These are phyloP conservation scores for Penicillium sp. DNA, from an alignment of 2,329 filamentous ascomycete species.

Conservation along the genomic window DNA sequence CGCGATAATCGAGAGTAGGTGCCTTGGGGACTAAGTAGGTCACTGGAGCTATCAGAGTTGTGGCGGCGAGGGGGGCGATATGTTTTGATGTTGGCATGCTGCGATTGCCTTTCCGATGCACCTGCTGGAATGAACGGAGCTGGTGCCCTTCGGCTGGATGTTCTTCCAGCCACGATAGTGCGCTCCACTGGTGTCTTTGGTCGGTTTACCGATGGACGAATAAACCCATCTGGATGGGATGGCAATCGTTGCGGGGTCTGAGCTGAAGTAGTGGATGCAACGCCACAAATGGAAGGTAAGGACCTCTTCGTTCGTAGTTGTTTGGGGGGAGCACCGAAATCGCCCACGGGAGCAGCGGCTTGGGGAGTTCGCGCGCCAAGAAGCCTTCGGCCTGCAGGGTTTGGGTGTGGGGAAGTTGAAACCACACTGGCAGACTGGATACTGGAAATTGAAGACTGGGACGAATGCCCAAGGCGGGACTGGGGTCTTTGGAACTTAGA, in stretches of 20 bases:
- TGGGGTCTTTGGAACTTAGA: constrained; percentile 62
- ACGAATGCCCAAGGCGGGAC: constrained; percentile 66
- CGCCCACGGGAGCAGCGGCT: constrained; percentile 36
- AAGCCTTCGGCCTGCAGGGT: constrained; percentile 63
- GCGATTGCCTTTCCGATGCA: constrained; percentile 69
- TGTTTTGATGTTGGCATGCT: constrained; percentile 73
- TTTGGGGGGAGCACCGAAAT: constrained; percentile 54
- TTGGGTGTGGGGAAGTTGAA: constrained; percentile 57
- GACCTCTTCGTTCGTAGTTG: constrained; percentile 63
- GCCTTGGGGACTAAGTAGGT: constrained; percentile 45
- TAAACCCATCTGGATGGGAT: constrained; percentile 38
- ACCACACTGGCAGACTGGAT: constrained; percentile 62
- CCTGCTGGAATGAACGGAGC: constrained; percentile 80
- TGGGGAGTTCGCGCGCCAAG: constrained; percentile 46
- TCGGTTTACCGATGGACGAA: constrained; percentile 38
- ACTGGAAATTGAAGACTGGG: constrained; percentile 68
- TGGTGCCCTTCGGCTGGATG: constrained; percentile 58
- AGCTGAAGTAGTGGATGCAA: constrained; percentile 32
- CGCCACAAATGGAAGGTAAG: constrained; percentile 57
- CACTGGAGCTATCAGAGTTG: constrained; percentile 71
- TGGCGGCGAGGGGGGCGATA: constrained; percentile 73
- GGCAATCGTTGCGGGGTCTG: constrained; percentile 39
- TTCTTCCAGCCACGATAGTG: constrained; percentile 37
- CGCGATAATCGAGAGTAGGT: constrained; percentile 43
- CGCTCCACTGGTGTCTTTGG: constrained; percentile 73